Conservation (phyloP, 2,329 filamentous ascomycete species). For the Pseudogymnoascus sp. region DNA sequence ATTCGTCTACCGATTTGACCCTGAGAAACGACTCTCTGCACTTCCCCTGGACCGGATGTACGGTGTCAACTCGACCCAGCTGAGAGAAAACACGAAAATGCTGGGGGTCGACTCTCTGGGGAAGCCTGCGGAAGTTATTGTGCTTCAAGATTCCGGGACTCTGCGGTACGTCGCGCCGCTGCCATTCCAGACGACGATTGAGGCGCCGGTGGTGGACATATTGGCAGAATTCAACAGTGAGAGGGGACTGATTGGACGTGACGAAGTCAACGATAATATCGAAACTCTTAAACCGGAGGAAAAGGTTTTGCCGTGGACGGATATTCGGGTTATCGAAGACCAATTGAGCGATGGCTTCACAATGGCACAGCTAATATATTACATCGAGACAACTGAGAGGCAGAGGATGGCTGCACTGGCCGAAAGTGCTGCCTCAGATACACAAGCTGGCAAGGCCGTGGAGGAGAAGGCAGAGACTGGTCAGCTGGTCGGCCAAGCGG, state of each 20-base stretch:
- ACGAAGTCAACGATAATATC: conserved; percentile 27
- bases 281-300: conserved; percentile 22
- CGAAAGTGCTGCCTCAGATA: not conserved
- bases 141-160: conserved; percentile 26
- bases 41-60: conserved; percentile 14
- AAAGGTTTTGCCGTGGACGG: conserved; percentile 19
- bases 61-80: conserved; percentile 18
- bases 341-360: conserved; percentile 26
- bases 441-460: not conserved
- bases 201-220: conserved; percentile 25
- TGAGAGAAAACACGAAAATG: conserved; percentile 20
- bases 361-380: conserved; percentile 23
- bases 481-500: not conserved
- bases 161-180: not conserved
- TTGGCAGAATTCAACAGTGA: conserved; percentile 23
- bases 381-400: conserved; percentile 15
- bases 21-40: not conserved
- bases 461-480: not conserved
- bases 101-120: conserved; percentile 21
- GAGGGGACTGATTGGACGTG: conserved; percentile 21
- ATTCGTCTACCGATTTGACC: not conserved
- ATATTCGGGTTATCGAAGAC: conserved; percentile 24
- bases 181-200: not conserved
- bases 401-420: not conserved
- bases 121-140: conserved; percentile 24